Evolutionary conservation across 192 early-diverging fungal genomes (phyloP).

Genomic region (Dispira simplex): DNA sequence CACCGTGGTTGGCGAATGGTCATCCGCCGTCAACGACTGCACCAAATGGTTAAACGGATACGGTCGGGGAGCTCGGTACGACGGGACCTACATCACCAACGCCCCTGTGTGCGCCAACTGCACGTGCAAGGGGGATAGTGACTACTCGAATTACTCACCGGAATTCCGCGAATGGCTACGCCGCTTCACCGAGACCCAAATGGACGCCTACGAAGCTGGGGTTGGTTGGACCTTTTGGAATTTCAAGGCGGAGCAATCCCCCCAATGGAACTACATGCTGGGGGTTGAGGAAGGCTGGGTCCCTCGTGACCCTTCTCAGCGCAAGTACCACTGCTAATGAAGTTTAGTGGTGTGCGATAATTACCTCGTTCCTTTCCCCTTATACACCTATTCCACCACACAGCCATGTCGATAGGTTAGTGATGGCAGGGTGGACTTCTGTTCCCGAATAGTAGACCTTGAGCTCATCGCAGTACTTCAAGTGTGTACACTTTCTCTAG

Average conservation of each 20-base stretch:
- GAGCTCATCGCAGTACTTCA: too few relatives aligned
- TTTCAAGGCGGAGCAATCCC: constrained; percentile 50
- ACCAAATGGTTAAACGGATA: constrained; percentile 36
- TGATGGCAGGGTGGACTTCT: too few relatives aligned
- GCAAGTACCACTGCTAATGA: constrained; percentile 2
- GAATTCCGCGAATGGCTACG: constrained; percentile 20
- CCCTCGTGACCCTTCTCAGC: constrained; percentile 15
- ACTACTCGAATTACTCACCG: constrained; percentile 24
- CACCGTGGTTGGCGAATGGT: constrained; percentile 62
- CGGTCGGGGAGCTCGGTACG: constrained; percentile 38
- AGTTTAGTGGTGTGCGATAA: too few relatives aligned
- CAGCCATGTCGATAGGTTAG: too few relatives aligned
- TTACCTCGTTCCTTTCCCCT: too few relatives aligned
- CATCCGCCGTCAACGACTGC: constrained; percentile 54
- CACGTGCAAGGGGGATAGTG: constrained; percentile 30
- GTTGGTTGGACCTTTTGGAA: constrained; percentile 60
- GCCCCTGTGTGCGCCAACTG: constrained; percentile 21
- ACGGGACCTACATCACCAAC: constrained; percentile 33
- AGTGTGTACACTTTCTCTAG: too few relatives aligned
- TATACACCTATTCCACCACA: too few relatives aligned
- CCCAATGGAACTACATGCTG: constrained; percentile 55
- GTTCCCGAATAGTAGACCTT: too few relatives aligned
- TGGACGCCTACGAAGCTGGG: constrained; percentile 39
- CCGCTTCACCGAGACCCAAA: constrained; percentile 39
- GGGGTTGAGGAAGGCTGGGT: constrained; percentile 52